phyloP scores from a whole-genome alignment of 2,329 filamentous ascomycete species.

The Phyllosticta ampelicida region DNA sequence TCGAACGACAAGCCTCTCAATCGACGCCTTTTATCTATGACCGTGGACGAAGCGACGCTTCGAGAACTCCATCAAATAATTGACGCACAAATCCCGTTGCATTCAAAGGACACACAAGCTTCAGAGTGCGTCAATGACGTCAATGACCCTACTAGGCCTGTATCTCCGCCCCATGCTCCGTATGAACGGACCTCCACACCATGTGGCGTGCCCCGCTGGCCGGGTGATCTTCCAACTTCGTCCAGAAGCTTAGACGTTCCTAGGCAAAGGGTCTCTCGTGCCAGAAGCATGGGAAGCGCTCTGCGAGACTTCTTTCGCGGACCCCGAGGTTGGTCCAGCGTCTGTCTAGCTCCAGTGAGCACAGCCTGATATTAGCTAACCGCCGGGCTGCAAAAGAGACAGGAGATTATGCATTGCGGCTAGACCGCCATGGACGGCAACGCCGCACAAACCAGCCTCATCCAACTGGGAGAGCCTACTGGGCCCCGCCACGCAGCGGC shows the following conservation, averaged over 20 bases:
- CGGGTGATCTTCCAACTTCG: conserved; percentile 5
- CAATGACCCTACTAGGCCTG: neutral
- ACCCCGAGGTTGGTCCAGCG: neutral
- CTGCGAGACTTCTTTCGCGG: conserved; percentile 6
- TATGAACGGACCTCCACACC: conserved; percentile 6
- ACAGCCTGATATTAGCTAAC: neutral
- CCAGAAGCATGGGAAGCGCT: conserved; percentile 2
- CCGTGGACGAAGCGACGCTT: conserved; percentile 8
- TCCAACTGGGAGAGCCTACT: conserved; percentile 7
- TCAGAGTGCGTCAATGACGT: conserved; percentile 3
- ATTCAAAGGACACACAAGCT: neutral
- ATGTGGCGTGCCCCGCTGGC: conserved; percentile 9
- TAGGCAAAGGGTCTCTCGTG: conserved; percentile 3
- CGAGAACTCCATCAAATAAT: conserved; percentile 8
- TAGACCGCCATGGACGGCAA: conserved; percentile 1
- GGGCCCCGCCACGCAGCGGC: conserved; percentile 5
- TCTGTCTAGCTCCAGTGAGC: neutral
- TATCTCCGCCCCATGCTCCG: conserved; percentile 8
- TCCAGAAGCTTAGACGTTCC: neutral
- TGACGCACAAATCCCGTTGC: neutral
- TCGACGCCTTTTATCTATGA: conserved; percentile 3
- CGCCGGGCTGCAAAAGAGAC: neutral
- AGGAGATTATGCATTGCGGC: neutral
- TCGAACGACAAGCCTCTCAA: neutral
- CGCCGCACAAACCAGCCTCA: neutral